A percentile compares a stretch with the other conserved stretches of the same genome.
Evolutionary conservation across 169 alveolate genomes (phyloP).

Genomic region (Eimeria brunetti): DNA sequence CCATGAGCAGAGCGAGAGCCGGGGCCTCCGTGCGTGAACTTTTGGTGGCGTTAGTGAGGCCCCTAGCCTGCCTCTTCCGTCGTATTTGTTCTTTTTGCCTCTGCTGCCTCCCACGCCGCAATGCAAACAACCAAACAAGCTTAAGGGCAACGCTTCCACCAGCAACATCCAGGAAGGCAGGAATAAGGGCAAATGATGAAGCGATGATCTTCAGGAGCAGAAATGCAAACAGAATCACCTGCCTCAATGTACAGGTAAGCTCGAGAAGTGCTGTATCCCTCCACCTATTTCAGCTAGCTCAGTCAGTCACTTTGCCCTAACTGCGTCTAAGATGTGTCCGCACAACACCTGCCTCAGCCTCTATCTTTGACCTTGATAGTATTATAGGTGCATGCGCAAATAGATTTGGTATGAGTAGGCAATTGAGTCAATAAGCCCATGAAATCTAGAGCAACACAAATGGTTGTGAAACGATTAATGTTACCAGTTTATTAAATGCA

Average conservation of each 20-base stretch:
- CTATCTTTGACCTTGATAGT: background rate
- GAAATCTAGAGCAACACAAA: background rate
- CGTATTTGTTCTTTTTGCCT: background rate
- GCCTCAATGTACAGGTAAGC: constrained; percentile 28
- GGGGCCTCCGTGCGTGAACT: background rate
- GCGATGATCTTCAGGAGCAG: background rate
- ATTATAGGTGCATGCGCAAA: background rate
- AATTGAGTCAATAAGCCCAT: no score
- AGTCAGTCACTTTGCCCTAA: background rate
- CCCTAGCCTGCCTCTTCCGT: background rate
- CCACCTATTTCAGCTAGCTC: background rate
- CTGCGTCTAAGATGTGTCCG: background rate
- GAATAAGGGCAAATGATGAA: background rate
- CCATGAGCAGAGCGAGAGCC: constrained; percentile 60
- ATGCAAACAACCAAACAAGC: background rate
- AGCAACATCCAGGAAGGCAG: constrained; percentile 9
- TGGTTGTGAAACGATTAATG: no score
- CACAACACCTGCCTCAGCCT: background rate
- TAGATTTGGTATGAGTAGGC: background rate
- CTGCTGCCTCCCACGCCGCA: background rate
- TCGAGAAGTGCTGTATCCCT: background rate
- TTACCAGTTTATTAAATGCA: background rate
- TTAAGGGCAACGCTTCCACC: background rate
- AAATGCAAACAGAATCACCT: background rate
- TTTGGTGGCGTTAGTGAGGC: background rate